Base-by-base conservation (phyloP, 441 rosid genomes). In the Syzygium syzygioides region DNA sequence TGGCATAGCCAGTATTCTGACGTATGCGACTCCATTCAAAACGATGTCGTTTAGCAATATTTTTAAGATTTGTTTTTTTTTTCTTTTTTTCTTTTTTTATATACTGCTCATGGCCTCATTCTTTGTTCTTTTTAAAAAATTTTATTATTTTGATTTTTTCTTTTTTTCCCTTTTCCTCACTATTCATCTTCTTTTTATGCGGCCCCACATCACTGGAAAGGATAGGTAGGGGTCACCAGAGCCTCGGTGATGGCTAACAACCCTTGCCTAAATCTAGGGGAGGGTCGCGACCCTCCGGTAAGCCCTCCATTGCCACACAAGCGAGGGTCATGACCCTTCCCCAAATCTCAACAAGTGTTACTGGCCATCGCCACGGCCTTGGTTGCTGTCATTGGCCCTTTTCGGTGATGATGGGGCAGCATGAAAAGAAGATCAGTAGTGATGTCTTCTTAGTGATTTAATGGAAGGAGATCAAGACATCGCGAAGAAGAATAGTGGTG, bases 341-440 rank as follows among this genome's bases (percentile, higher is more conserved):
- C 18, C 34, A n/a, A n/a, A 62, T 62, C 71, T n/a, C 4, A 0
- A 4, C 71, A 62, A 62, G 34, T 9, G 20, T n/a, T 62, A 34
- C 10, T 62, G 0, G 68, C 17, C 68, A 62, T 62, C 17, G 7
- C 11, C 64, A 0, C n/a, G 19, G 34, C 34, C 19, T 62, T 4
- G 3, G 0, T 66, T 17, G 23, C 3, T 1, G 0, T 6, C 3
- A 1, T 1, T 0, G 0, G 18, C 76, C 41, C 9, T 66, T 30
- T 66, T 13, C 32, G 32, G 9, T 3, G 5, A 30, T 66, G 41
- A 23, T 66, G 45, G 25, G 41, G 68, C 25, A 0, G 11, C 5
- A 55, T 7, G 20, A 20, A 55, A 20, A 55, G 23, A 55, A 19
- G 59, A 19, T 20, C 4, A 9, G 23, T 5, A 66, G 6, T 32